Base-by-base conservation (phyloP, 495 filamentous ascomycete genomes). In the Lasiosphaeria ovina region DNA sequence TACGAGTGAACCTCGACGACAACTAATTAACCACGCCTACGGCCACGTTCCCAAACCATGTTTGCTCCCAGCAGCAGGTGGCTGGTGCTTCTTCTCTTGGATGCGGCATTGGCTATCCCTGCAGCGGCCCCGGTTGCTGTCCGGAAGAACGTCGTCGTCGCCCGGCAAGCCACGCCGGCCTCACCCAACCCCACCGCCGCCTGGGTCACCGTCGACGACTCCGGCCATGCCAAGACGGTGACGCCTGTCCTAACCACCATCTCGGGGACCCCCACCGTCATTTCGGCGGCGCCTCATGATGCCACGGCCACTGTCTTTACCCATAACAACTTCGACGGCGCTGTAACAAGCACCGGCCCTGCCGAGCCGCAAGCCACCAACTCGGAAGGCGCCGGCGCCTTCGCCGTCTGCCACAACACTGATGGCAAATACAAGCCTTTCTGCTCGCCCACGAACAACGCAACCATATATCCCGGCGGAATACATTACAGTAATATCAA, bases 141-240 rank as follows among this genome's bases (percentile, higher is more conserved):
- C 49, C 16, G 16, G 33, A 16, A 35, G n/a, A 45, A 33, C 51
- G 38, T 16, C 11, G 36, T 55, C 45, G 44, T 44, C 35, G 35
- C 56, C 16, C 56, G 55, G 3, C 57, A 63, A 32, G 44, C 12
- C 16, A n/a, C 44, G 1, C 8, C 44, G 2, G 12, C 44, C 2
- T 11, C 44, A 11, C 62, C 63, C 12, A 44, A 50, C 33, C 60
- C 60, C 3, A 65, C 65, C 10, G 68, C 68, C 9, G 64, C 66
- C 16, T 79, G 77, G 77, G 74, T 78, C 9, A 72, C 75, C 3
- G 76, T 79, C 54, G 62, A 74, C 60, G 69, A 69, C 36, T 66
- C 70, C 34, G 76, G 75, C 45, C 58, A 55, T 5, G 69, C 74
- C 17, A 71, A 64, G 34, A 69, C 67, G 32, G 62, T 78, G 12